Evolutionary conservation across 495 filamentous ascomycete genomes (phyloP).

Genomic region (Lepraria neglecta): DNA sequence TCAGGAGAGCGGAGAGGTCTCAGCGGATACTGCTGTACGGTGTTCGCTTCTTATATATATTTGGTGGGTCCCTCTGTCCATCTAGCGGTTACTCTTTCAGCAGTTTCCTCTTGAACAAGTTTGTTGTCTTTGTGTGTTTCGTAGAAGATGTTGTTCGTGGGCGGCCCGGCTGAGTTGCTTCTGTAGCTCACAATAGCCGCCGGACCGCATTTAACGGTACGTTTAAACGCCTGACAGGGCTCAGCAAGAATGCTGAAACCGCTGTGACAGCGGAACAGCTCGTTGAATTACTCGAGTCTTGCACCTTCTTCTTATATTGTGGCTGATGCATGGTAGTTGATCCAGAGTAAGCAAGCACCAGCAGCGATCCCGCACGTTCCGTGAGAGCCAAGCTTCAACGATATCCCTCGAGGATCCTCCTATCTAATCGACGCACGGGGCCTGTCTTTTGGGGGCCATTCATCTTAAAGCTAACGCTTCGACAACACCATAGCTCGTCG

Average conservation of each 20-base stretch:
- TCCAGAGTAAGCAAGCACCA: not conserved
- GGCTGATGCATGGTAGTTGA: not conserved
- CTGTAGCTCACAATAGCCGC: not conserved
- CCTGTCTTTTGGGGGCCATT: not conserved
- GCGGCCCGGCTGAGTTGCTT: no score
- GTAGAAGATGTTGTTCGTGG: not conserved
- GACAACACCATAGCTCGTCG: not conserved
- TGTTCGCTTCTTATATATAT: no score
- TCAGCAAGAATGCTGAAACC: not conserved
- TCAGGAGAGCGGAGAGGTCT: no score
- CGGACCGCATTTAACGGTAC: not conserved
- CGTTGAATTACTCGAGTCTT: no score
- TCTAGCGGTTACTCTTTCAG: not conserved
- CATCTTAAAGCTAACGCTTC: not conserved
- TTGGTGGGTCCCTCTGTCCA: no score
- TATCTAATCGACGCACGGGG: conserved; percentile 3
- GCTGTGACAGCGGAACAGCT: not conserved
- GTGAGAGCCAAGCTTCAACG: not conserved
- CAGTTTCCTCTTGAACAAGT: not conserved
- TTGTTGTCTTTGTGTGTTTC: not conserved
- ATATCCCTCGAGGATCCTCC: not conserved
- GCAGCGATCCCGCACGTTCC: not conserved
- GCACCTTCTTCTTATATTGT: not conserved
- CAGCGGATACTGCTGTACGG: no score
- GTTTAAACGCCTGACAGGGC: conserved; percentile 1